Base-by-base conservation (phyloP, 2,329 filamentous ascomycete species). In the Periglandula ipomoeae region DNA sequence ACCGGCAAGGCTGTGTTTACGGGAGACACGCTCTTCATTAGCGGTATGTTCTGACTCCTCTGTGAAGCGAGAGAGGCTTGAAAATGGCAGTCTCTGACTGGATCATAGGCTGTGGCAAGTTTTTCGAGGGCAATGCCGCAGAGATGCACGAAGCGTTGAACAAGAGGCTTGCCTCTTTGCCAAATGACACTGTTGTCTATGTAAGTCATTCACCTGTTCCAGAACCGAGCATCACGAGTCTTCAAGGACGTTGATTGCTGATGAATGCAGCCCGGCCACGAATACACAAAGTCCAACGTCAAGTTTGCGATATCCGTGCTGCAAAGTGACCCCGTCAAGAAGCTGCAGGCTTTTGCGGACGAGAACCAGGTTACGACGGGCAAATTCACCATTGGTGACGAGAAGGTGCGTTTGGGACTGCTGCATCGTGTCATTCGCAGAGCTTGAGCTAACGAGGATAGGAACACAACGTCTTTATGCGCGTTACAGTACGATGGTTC, bases 401-500 rank as follows among this genome's bases (percentile, higher is more conserved):
- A 98, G 70, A 97, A 97, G 84, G 87, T 88, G 67, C 49, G 67
- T 46, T 19, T 27, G 9, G 13, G 3, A 0, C 9, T 5, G 2
- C 13, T 19, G 8, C 23, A 1, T 10, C 24, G 11, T 22, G 11
- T 15, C 26, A 20, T 45, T 23, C 39, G 5, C 15, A 23, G 5
- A 17, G 1, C 10, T 24, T 2, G 23, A 24, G 44, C 52, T 52
- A 45, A 53, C 46, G 20, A 35, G 9, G 26, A 39, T 54, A 91
- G 87, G 72, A 87, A 70, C 89, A 97, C 66, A 98, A 98, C 61
- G 88, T 95, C 2, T 98, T 98, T 61, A 97, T 98, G 93, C 79
- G 87, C 56, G 76, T 94, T 32, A 74, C 85, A 58, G 86, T 88
- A 70, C 72, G 80, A 68, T 6, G 11, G 23, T 35, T 10, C 23